These are phyloP conservation scores for Adenanthera pavonina DNA, from an alignment of 306 rosid genomes.

Conservation along the genomic window DNA sequence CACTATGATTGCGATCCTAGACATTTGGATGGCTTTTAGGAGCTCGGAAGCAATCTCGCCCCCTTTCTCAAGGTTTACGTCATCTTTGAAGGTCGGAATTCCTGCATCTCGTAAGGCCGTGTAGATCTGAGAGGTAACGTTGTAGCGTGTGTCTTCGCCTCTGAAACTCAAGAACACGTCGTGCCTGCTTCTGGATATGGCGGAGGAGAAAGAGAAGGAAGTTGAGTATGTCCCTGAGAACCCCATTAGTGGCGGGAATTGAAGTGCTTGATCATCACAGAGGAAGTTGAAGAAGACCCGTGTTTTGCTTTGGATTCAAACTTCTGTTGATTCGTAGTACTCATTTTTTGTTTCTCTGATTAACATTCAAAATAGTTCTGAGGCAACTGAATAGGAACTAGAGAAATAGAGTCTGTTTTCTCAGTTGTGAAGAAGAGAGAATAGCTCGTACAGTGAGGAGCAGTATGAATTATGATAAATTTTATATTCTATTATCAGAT, in stretches of 20 bases:
- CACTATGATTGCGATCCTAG: constrained; percentile 3
- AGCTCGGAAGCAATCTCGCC: constrained; percentile 10
- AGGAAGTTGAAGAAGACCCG: no score
- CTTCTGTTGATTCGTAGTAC: no score
- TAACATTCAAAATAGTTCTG: no score
- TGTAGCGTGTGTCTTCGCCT: constrained; percentile 25
- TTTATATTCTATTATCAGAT: no score
- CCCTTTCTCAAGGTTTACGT: constrained; percentile 11
- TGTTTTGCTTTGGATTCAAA: no score
- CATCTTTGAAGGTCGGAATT: constrained; percentile 13
- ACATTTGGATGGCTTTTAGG: constrained; percentile 7
- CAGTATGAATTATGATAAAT: no score
- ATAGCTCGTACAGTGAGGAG: no score
- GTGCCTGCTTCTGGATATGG: constrained; percentile 2
- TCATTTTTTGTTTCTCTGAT: no score
- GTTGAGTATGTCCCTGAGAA: neutral
- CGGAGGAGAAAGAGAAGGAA: constrained; percentile 9
- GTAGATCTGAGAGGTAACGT: neutral
- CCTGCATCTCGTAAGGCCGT: constrained; percentile 6
- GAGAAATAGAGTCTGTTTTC: no score
- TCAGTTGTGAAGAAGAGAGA: no score
- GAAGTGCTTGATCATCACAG: no score
- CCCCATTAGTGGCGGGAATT: neutral
- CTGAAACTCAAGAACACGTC: constrained; percentile 19
- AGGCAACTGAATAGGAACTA: no score